Evolutionary conservation across 1,284 basidiomycete genomes (phyloP), one percentile per base, ranked within the genome.

Genomic region (Flammula alnicola): DNA sequence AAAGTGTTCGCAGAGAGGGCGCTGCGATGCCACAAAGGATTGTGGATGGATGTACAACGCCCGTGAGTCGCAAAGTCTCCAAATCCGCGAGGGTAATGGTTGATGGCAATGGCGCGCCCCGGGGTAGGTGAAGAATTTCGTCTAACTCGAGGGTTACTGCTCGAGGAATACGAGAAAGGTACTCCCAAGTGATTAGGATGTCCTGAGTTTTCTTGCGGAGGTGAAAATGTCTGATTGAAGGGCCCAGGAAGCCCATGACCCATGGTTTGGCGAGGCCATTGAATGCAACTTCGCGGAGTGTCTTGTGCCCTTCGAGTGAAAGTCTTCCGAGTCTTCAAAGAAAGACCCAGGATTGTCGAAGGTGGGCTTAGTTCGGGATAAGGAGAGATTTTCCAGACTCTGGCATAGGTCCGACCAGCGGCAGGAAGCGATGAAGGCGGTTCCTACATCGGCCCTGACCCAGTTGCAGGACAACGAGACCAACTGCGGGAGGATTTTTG

Each of bases 201-300:
- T 17, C 14, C 5, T 42, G 32, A 12, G 27, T 33, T 27, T 40
- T 17, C 17, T 33, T 25, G 5, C 37, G 29, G n/a, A 56, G 20
- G n/a, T 42, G 10, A 41, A 56, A 52, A 29, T 39, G 26, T 20
- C 23, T 32, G 23, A 56, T 48, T 12, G 29, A 42, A 7, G 52
- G 49, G 2, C 44, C 35, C 12, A 56, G 48, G 30, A 56, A 54
- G 1, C 45, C 42, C 10, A 38, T 22, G 17, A 49, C 30, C 52
- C 62, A 66, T 10, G 40, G 22, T 25, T 56, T 49, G 7, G 55
- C 35, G 2, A 63, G 40, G 14, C 33, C 22, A 3, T 31, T 22
- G 3, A 51, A 47, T 4, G 56, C 52, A 33, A 65, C 56, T 5
- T 55, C 58, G 20, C 54, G 58, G 10, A 67, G 48, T 29, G 50